phyloP scores from a whole-genome alignment of 257 asterid species.

The Cinchona pubescens region DNA sequence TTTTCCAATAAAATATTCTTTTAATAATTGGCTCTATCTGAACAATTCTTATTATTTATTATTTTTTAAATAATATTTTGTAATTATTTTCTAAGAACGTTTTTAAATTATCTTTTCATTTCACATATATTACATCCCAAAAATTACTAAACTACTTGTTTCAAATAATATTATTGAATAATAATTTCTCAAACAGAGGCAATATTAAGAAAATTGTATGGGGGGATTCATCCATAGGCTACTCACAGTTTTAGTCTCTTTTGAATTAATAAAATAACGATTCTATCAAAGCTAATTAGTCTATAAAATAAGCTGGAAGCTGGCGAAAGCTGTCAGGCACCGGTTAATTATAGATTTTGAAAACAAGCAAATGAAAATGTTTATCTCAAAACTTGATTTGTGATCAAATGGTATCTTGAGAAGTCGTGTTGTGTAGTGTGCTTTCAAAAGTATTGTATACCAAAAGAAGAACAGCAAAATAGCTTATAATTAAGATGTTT shows the following conservation, averaged over 20 bases:
- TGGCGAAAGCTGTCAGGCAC: conserved; percentile 21
- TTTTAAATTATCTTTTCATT: too few species aligned
- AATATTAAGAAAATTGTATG: neutral
- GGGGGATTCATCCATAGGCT: neutral
- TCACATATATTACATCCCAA: too few species aligned
- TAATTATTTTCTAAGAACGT: too few species aligned
- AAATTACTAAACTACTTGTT: too few species aligned
- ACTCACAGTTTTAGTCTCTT: neutral
- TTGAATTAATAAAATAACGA: neutral
- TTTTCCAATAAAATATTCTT: neutral
- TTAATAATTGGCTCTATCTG: too few species aligned
- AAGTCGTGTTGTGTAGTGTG: neutral
- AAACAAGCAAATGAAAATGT: neutral
- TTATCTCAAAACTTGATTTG: neutral
- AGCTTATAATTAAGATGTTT: neutral
- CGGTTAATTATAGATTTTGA: neutral
- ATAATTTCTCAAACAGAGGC: too few species aligned
- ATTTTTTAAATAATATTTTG: too few species aligned
- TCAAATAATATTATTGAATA: too few species aligned
- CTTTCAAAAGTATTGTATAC: neutral
- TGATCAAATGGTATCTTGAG: neutral
- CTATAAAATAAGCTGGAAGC: neutral
- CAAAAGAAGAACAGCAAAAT: neutral
- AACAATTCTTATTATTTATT: too few species aligned
- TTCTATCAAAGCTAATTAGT: neutral